Base-by-base conservation (phyloP, 2,329 filamentous ascomycete species). In the Cryphonectria japonica region DNA sequence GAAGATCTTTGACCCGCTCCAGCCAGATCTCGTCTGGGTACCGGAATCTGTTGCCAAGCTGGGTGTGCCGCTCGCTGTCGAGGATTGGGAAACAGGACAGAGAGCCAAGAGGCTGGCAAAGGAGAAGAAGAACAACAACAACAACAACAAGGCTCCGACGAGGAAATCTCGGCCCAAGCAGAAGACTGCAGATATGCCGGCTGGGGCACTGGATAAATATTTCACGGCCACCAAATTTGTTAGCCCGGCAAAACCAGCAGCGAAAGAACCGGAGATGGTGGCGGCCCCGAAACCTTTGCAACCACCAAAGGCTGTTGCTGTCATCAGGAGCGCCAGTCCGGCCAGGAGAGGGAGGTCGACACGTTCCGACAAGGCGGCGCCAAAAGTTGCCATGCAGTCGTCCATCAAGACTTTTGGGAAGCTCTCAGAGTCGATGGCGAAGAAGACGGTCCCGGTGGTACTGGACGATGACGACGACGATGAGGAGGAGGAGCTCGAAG, bases 1-100 rank as follows among this genome's bases (percentile, higher is more conserved):
- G 52, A 85, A 83, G 68, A 73, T 79, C 0, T 94, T 92, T 75
- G 90, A 94, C 75, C 92, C 93, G 0, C 85, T 85, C 11, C 85
- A 89, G 39, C 83, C 89, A 1, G 88, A 93, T 57, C 87, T 91
- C 73, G 79, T 87, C 13, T 95, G 93, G 93, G 80, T 95, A 7
- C 84, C 92, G 32, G 88, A 91, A 75, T 85, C 86, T 0, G 84
- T 93, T 67, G 87, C 89, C 5, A 88, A 86, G 70, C 78, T 91
- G 2, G 92, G 92, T 0, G 85, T 91, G 69, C 92, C 92, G 3
- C 80, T 89, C 2, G 87, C 87, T 39, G 86, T 93, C 0, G 84
- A 90, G 73, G 87, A 88, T 59, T 95, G 91, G 86, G 87, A 93
- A 62, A 79, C 76, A 39, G 75, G 76, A 37, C 80, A 81, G 64